Evolutionary conservation across 75 land plant species (phyloP).

Genomic region (Cupressus sempervirens): DNA sequence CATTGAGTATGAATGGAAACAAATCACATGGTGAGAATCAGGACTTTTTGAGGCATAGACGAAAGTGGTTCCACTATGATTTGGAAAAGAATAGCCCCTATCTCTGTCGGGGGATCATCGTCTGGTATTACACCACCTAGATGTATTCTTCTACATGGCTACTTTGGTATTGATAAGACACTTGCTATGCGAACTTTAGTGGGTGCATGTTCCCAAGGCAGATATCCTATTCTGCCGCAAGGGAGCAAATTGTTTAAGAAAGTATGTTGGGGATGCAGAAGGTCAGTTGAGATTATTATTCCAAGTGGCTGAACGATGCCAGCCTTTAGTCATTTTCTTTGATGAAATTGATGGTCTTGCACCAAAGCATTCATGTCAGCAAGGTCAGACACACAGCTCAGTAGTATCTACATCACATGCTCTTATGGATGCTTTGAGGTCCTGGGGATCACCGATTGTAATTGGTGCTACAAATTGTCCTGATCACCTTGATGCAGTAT

Average conservation of each 20-base stretch:
- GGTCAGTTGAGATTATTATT: conserved; percentile 88
- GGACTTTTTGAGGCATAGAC: conserved; percentile 84
- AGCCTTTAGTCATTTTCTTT: conserved; percentile 98
- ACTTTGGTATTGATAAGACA: conserved; percentile 97
- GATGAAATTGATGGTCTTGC: conserved; percentile 99
- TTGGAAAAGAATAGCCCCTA: conserved; percentile 71
- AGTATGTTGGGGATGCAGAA: conserved; percentile 98
- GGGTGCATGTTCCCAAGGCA: conserved; percentile 82
- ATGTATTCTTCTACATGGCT: conserved; percentile 94
- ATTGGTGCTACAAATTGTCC: conserved; percentile 99
- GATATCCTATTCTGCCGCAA: conserved; percentile 94
- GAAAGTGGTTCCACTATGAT: conserved; percentile 86
- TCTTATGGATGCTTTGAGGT: conserved; percentile 81
- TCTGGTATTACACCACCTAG: conserved; percentile 81
- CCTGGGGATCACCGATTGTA: conserved; percentile 90
- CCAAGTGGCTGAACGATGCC: conserved; percentile 88
- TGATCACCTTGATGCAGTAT: conserved; percentile 90
- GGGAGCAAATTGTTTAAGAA: conserved; percentile 96
- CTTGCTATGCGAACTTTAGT: conserved; percentile 81
- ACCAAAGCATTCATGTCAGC: conserved; percentile 72
- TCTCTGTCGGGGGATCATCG: conserved; percentile 62
- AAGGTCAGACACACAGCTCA: conserved; percentile 95
- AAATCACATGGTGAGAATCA: conserved; percentile 99
- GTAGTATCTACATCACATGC: conserved; percentile 95
- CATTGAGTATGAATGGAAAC: too few species aligned